Conservation (phyloP, 2,329 filamentous ascomycete species). For the Colletotrichum tropicicola region DNA sequence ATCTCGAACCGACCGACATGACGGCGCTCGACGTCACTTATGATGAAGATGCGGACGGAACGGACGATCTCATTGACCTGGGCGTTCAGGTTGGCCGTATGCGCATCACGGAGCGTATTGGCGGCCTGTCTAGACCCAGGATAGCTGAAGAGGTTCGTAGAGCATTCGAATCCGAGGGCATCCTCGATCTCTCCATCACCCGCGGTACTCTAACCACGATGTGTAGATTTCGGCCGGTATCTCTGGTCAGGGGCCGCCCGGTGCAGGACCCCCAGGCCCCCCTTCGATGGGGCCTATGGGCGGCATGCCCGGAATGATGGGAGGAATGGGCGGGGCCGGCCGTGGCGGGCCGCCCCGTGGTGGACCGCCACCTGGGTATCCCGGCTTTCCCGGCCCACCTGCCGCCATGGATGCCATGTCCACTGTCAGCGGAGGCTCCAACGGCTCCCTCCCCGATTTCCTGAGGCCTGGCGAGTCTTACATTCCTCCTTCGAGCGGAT, state of each 20-base stretch:
- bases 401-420: slow-evolving; percentile 32
- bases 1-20: slow-evolving; percentile 70
- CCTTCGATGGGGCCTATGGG: slow-evolving; percentile 25
- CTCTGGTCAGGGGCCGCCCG: slow-evolving; percentile 33
- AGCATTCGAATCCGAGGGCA: neutral
- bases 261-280: slow-evolving; percentile 23
- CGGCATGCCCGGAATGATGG: slow-evolving; percentile 21
- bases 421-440: slow-evolving; percentile 36
- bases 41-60: slow-evolving; percentile 66
- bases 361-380: slow-evolving; percentile 32
- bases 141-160: slow-evolving; percentile 73
- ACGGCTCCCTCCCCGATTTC: slow-evolving; percentile 56
- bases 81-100: slow-evolving; percentile 77
- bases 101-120: slow-evolving; percentile 78
- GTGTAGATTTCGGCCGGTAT: slow-evolving; percentile 46
- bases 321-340: slow-evolving; percentile 25
- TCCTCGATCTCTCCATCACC: neutral
- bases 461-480: slow-evolving; percentile 72
- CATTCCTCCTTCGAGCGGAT: slow-evolving; percentile 72
- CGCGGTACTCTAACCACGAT: neutral
- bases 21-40: slow-evolving; percentile 74
- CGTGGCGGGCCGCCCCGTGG: slow-evolving; percentile 29
- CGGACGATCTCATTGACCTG: slow-evolving; percentile 74
- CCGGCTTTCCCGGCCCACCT: slow-evolving; percentile 26
- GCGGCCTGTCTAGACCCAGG: slow-evolving; percentile 75